phyloP scores from a whole-genome alignment of 805 yeast species.

The Lipomyces yamanashiensis region DNA sequence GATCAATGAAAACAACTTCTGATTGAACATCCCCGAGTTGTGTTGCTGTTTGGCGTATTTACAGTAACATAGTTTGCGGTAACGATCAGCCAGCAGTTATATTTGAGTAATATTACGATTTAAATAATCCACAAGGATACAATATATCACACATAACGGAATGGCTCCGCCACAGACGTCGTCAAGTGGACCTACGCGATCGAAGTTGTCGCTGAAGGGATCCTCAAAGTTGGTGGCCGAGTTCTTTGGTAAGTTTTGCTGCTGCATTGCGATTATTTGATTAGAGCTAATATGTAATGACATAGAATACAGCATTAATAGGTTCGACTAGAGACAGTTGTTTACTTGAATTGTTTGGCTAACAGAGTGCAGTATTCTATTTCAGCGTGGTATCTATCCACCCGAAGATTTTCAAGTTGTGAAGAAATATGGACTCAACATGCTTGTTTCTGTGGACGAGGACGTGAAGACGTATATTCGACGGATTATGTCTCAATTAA shows the following conservation, averaged over 20 bases:
- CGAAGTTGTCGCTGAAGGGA: slow-evolving; percentile 70
- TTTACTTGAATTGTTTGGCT: not conserved
- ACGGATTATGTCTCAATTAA: slow-evolving; percentile 69
- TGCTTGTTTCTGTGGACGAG: slow-evolving; percentile 73
- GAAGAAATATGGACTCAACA: slow-evolving; percentile 75
- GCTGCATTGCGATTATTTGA: not conserved
- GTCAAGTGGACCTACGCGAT: slow-evolving; percentile 46
- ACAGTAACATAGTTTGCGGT: no score
- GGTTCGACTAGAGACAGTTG: slow-evolving; percentile 12
- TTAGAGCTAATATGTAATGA: not conserved
- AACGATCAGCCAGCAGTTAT: no score
- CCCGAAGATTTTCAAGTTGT: slow-evolving; percentile 80
- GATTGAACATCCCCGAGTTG: no score
- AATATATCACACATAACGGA: no score
- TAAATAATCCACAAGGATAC: no score
- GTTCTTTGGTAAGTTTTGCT: slow-evolving; percentile 62
- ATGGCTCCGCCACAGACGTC: slow-evolving; percentile 6
- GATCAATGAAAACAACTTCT: no score
- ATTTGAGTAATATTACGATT: no score
- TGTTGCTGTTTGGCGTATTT: no score
- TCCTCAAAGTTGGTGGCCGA: slow-evolving; percentile 80
- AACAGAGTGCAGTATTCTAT: slow-evolving; percentile 59
- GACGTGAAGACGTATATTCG: slow-evolving; percentile 74
- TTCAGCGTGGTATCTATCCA: slow-evolving; percentile 89
- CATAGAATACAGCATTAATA: slow-evolving; percentile 69